Evolutionary conservation across 1,139 yeast genomes (phyloP), one percentile per base, ranked within the genome.

Genomic region (Saccharomyces uvarum): DNA sequence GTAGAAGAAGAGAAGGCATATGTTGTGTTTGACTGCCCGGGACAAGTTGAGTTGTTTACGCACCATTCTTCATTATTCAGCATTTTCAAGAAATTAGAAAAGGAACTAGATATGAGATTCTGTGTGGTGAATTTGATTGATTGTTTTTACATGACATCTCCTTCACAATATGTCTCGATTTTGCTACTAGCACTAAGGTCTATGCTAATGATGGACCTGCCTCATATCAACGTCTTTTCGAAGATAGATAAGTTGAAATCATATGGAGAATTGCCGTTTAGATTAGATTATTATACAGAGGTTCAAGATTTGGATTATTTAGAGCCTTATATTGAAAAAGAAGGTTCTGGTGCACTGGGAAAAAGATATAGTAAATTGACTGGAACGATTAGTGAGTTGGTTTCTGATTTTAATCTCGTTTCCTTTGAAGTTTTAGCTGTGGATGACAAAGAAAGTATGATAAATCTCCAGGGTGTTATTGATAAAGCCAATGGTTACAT

Each of bases 401-500:
- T 95, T 1, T 86, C 85, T 57, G 98, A 91, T 66, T 95, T 86
- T 70, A 88, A 90, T 50, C 75, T 95, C 53, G 96, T 95, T 0
- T 83, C 88, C 2, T 95, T 87, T 67, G 96, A 90, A 63, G 99
- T 93, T 1, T 73, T 95, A 44, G 82, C 96, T 0, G 88, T 95
- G 3, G 99, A 95, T 65, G 95, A 93, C 69, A 91, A 91, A 66
- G 82, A 84, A 60, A 83, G 95, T 38, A 93, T 95, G 99, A 90
- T 93, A 41, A 79, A 84, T 53, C 70, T 95, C 41, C 76, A 93
- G 53, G 78, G 86, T 14, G 76, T 82, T 1, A 81, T 95, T 13
- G 99, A 95, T 67, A 89, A 87, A 67, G 95, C 97, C 1, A 88
- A 85, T 62, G 99, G 99, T 0, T 95, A 95, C 68, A 79, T 88